These are phyloP conservation scores for Fusarium protoensiforme DNA, from an alignment of 2,329 filamentous ascomycete genomes.

Conservation along the genomic window DNA sequence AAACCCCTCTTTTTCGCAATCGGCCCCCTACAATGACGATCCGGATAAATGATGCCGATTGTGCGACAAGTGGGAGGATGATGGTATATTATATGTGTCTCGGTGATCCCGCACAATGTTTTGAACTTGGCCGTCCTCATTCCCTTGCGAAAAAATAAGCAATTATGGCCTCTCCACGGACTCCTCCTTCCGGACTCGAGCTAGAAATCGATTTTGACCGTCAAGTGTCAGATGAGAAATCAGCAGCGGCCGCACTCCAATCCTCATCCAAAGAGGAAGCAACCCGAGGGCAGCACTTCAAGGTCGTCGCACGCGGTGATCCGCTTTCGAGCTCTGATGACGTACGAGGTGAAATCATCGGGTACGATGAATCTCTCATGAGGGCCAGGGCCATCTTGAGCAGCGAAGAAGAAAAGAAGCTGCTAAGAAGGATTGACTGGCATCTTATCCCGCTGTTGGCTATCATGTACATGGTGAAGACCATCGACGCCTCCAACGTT, in stretches of 20 bases:
- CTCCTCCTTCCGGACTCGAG: neutral
- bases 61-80: neutral
- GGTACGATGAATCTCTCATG: neutral
- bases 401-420: neutral
- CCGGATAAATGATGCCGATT: neutral
- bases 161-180: neutral
- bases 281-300: neutral
- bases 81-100: neutral
- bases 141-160: neutral
- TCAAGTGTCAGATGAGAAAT: neutral
- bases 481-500: neutral
- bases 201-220: neutral
- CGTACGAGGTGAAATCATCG: neutral
- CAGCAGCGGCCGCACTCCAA: neutral
- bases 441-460: neutral
- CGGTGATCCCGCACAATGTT: neutral
- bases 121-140: neutral
- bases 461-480: slow-evolving; percentile 3
- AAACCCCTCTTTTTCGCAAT: neutral
- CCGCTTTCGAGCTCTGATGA: neutral
- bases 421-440: neutral
- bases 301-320: neutral
- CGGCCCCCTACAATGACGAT: neutral
- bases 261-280: neutral
- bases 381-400: neutral